Evolutionary conservation across 2,329 filamentous ascomycete species (phyloP), one percentile per base, ranked within the genome.

Genomic region (Rutstroemia sydowiana): DNA sequence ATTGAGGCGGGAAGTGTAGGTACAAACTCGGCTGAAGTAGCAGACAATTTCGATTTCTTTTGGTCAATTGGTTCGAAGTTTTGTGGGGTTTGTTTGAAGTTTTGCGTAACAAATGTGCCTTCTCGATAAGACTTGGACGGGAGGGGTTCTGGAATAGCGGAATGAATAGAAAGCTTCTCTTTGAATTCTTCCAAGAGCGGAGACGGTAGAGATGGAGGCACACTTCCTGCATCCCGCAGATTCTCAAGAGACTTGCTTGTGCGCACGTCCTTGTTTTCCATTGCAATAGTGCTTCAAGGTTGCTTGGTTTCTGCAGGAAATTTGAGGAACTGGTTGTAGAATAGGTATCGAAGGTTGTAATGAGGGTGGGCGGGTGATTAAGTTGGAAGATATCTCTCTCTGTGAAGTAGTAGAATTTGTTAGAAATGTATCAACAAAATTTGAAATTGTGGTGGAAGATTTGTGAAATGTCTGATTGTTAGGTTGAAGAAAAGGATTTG

Each of bases 181-280:
- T 23, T 6, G 26, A 20, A 11, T 2, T 7, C 23, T 13, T 11
- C 5, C 13, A 34, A 26, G 23, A 26, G 23, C 4, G 23, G 23
- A 26, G 23, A 26, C 8, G 8, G 23, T 4, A 8, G 23, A 26
- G 23, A 4, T 26, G 23, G 23, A 26, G 23, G 8, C 4, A 26
- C 32, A 5, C 32, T n/a, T 42, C 18, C 39, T 42, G 20, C 5
- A 3, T 3, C 23, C 10, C 39, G 39, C 14, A 42, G 18, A n/a
- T 23, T 20, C 7, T 13, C 26, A 13, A 46, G 21, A 11, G 43
- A 40, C n/a, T 20, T 51, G 4, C 32, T 51, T 21, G n/a, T 16
- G 26, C 42, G 48, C n/a, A 42, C 26, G n/a, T 46, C 46, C 26
- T 51, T 51, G n/a, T 51, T 51, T 40, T 42, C 48, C 48, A 51